These are phyloP conservation scores for Lactarius sp. DNA, from an alignment of 768 basidiomycete genomes.

Conservation along the genomic window DNA sequence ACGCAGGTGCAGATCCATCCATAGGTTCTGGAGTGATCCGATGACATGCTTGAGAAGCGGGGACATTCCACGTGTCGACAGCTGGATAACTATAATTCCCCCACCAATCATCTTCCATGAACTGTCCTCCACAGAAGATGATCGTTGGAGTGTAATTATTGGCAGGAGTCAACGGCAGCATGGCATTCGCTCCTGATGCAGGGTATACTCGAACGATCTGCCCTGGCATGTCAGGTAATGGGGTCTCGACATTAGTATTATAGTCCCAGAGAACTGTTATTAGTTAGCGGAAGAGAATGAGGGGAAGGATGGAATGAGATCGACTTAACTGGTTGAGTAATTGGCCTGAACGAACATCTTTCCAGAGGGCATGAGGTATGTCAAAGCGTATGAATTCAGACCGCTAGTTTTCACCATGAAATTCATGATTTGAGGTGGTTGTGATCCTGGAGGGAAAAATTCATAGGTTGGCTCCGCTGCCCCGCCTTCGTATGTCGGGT, in stretches of 20 bases:
- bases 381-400: constrained; percentile 71
- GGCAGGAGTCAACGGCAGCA: constrained; percentile 86
- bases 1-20: constrained; percentile 55
- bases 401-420: constrained; percentile 40
- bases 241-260: constrained; percentile 60
- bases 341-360: constrained; percentile 78
- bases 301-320: constrained; percentile 6
- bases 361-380: constrained; percentile 70
- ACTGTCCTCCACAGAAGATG: constrained; percentile 86
- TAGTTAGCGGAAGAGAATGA: constrained; percentile 19
- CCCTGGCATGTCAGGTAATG: constrained; percentile 68
- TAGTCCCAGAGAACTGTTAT: constrained; percentile 48
- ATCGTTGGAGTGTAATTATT: constrained; percentile 86
- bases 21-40: constrained; percentile 81
- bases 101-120: constrained; percentile 67
- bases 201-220: constrained; percentile 81
- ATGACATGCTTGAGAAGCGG: constrained; percentile 69
- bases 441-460: constrained; percentile 65
- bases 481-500: constrained; percentile 58
- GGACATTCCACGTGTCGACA: constrained; percentile 68
- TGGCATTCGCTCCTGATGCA: constrained; percentile 34
- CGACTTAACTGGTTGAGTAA: constrained; percentile 64
- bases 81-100: constrained; percentile 73
- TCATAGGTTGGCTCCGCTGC: constrained; percentile 80
- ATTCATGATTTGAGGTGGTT: constrained; percentile 46